Conservation (phyloP, 805 yeast genomes). For the Starmerella floris region DNA sequence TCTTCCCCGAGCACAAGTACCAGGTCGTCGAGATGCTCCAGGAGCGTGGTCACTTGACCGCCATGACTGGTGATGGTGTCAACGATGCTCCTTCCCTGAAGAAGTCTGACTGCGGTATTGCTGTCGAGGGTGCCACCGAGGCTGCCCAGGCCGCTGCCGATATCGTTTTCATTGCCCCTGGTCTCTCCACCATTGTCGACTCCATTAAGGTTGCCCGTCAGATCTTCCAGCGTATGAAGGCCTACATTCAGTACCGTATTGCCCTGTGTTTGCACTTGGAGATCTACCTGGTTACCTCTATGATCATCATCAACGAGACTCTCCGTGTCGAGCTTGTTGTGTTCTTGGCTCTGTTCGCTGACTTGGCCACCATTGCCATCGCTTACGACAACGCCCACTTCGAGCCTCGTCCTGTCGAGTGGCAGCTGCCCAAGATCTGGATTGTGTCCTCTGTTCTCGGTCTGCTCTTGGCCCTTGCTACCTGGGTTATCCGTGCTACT, state of each 20-base stretch:
- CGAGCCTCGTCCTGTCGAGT: constrained; percentile 85
- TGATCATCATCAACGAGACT: constrained; percentile 81
- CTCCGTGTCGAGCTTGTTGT: constrained; percentile 82
- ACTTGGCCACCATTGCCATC: constrained; percentile 92
- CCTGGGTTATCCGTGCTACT: constrained; percentile 89
- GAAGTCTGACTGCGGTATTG: constrained; percentile 94
- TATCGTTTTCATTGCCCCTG: constrained; percentile 89
- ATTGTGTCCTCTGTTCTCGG: constrained; percentile 89
- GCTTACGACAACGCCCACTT: constrained; percentile 96
- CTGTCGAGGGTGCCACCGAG: constrained; percentile 96
- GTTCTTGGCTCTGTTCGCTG: constrained; percentile 93
- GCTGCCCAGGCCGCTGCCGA: constrained; percentile 96
- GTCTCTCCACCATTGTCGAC: constrained; percentile 88
- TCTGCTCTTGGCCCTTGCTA: constrained; percentile 72
- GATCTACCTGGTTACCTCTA: constrained; percentile 87
- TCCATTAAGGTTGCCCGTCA: constrained; percentile 90
- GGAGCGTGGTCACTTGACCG: constrained; percentile 92
- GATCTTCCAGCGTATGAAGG: constrained; percentile 98
- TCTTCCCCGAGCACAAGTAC: constrained; percentile 96
- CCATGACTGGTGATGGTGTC: constrained; percentile 99
- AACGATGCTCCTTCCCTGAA: constrained; percentile 95
- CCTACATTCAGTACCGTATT: constrained; percentile 95
- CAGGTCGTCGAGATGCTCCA: constrained; percentile 91
- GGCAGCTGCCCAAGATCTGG: constrained; percentile 97
- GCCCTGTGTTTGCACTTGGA: constrained; percentile 92